A percentile compares a stretch with the other conserved stretches of the same genome.
These are phyloP conservation scores for Phaseolus coccineus DNA, from an alignment of 331 rosid genomes.

Conservation along the genomic window DNA sequence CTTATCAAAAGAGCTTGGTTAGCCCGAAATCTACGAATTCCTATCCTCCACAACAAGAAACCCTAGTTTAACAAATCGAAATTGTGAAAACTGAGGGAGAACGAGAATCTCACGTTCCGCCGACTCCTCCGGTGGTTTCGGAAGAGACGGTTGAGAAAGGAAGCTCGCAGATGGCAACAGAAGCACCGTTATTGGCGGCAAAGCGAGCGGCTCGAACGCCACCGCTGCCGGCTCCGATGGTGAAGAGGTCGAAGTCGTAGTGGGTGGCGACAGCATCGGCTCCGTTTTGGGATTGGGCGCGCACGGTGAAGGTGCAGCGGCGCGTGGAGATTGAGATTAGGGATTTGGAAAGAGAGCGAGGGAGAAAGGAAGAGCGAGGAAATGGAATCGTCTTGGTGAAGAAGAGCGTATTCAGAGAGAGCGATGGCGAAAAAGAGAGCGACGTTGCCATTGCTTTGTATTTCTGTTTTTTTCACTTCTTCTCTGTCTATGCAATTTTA, in stretches of 20 bases:
- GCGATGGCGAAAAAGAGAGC: constrained; percentile 59
- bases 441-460: constrained; percentile 62
- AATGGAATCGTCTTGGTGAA: constrained; percentile 52
- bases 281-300: constrained; percentile 64
- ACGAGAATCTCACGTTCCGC: constrained; percentile 80
- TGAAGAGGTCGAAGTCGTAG: constrained; percentile 92
- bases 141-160: constrained; percentile 93
- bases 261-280: constrained; percentile 54
- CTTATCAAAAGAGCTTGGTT: background rate
- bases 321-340: constrained; percentile 42
- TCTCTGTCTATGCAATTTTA: background rate
- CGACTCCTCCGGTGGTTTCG: constrained; percentile 88
- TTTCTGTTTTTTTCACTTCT: background rate
- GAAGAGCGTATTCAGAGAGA: constrained; percentile 65
- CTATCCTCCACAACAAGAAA: background rate
- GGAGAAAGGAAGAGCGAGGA: constrained; percentile 45
- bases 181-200: constrained; percentile 77
- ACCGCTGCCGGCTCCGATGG: constrained; percentile 97
- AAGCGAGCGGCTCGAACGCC: constrained; percentile 97
- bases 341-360: constrained; percentile 46
- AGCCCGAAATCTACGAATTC: background rate
- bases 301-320: constrained; percentile 48
- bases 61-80: constrained; percentile 1
- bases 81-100: background rate
- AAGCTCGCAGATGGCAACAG: constrained; percentile 90